Percentiles rank a stretch among this genome's conserved stretches.
Evolutionary conservation across 2,329 filamentous ascomycete genomes (phyloP).

Genomic region (Cladosporium sp.): DNA sequence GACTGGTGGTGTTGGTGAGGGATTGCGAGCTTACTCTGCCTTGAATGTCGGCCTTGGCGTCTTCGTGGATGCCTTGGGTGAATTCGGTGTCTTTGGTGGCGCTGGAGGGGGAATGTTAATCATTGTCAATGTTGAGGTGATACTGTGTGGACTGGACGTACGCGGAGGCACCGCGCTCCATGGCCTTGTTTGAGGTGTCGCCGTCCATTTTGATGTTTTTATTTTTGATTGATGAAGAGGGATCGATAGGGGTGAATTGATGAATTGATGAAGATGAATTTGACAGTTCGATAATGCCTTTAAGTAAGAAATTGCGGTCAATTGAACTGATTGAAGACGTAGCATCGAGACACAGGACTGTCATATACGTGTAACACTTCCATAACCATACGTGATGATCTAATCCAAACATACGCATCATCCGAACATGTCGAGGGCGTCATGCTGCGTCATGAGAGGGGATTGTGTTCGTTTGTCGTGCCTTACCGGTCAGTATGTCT

Average conservation of each 20-base stretch:
- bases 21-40: constrained; percentile 17
- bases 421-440: constrained; percentile 9
- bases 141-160: constrained; percentile 4
- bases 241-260: neutral
- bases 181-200: constrained; percentile 22
- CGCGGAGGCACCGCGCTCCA: constrained; percentile 25
- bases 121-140: neutral
- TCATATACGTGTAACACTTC: too few species aligned
- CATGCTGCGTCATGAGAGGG: constrained; percentile 17
- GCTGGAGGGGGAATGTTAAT: constrained; percentile 2
- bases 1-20: neutral
- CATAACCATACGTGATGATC: constrained; percentile 1
- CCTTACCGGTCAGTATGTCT: neutral
- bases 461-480: neutral
- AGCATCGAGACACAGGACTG: too few species aligned
- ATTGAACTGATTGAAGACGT: too few species aligned
- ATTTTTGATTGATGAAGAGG: constrained; percentile 1
- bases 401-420: constrained; percentile 2
- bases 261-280: too few species aligned
- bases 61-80: constrained; percentile 23
- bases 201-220: constrained; percentile 25
- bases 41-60: constrained; percentile 16
- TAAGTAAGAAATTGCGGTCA: too few species aligned
- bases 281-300: too few species aligned
- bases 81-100: constrained; percentile 20